Percentiles rank a stretch among this genome's conserved stretches.
phyloP scores from a whole-genome alignment of 768 basidiomycete genomes.

The Lentinula raphanica region DNA sequence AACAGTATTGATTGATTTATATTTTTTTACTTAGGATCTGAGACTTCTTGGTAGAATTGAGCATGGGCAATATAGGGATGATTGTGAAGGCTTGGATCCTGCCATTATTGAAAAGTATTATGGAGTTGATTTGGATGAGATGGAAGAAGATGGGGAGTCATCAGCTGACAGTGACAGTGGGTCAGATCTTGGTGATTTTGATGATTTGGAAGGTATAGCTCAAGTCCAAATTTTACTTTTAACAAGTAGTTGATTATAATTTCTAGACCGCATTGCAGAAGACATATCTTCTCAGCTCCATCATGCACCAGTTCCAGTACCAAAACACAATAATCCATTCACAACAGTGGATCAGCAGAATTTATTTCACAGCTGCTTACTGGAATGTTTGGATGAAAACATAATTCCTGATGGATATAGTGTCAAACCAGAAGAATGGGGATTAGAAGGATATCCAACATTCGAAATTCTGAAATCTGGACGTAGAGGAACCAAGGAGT shows the following conservation, averaged over 20 bases:
- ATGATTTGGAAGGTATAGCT: not conserved
- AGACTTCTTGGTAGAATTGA: not conserved
- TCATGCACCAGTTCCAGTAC: not conserved
- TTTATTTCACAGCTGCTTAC: not conserved
- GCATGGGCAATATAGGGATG: slow-evolving; percentile 6
- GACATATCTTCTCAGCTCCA: not conserved
- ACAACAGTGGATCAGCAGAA: not conserved
- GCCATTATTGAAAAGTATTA: not conserved
- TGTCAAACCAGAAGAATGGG: slow-evolving; percentile 14
- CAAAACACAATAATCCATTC: not conserved
- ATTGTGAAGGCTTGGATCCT: slow-evolving; percentile 3
- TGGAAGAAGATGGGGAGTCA: not conserved
- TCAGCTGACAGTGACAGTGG: not conserved
- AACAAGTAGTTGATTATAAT: not conserved
- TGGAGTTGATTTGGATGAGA: slow-evolving; percentile 1
- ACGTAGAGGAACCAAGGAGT: slow-evolving; percentile 6
- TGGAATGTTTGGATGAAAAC: not conserved
- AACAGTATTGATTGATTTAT: too few relatives aligned
- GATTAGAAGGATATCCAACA: slow-evolving; percentile 4
- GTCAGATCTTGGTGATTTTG: not conserved
- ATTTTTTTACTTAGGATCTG: too few relatives aligned
- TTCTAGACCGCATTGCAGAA: not conserved
- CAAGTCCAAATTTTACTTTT: not conserved
- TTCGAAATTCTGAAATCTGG: slow-evolving; percentile 10
- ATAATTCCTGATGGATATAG: not conserved